Conservation (phyloP, 1,284 basidiomycete genomes). For the Ganoderma multipileum region DNA sequence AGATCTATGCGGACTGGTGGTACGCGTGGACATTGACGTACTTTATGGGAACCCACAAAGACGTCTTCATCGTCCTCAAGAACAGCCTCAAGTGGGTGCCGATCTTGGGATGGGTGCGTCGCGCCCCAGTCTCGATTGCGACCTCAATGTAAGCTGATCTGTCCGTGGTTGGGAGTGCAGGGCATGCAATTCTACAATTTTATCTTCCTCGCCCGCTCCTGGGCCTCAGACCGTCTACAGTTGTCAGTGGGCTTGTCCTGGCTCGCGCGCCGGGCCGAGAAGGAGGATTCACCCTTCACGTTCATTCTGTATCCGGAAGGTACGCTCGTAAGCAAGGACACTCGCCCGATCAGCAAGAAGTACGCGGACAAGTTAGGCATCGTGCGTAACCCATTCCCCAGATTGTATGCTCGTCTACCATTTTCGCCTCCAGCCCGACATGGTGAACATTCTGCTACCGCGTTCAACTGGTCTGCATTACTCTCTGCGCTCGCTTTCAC, state of each 20-base stretch:
- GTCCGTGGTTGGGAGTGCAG: conserved; percentile 44
- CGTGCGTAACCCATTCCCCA: conserved; percentile 47
- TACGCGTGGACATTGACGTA: conserved; percentile 90
- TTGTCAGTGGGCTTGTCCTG: conserved; percentile 65
- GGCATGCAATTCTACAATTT: conserved; percentile 94
- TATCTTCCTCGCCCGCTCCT: conserved; percentile 87
- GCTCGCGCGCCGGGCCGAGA: conserved; percentile 65
- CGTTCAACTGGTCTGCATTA: conserved; percentile 91
- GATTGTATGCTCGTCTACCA: neutral
- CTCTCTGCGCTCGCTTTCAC: conserved; percentile 81
- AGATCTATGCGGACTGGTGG: conserved; percentile 94
- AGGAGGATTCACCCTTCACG: conserved; percentile 74
- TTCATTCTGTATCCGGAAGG: conserved; percentile 94
- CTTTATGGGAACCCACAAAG: conserved; percentile 73
- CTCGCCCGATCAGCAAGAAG: conserved; percentile 82
- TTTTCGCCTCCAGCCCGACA: conserved; percentile 66
- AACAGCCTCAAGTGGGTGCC: conserved; percentile 89
- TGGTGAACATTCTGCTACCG: conserved; percentile 83
- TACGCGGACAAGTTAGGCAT: conserved; percentile 86
- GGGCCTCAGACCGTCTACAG: conserved; percentile 80
- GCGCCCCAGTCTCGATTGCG: neutral
- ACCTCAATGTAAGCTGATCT: neutral
- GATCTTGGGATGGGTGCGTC: conserved; percentile 84
- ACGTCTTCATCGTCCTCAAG: conserved; percentile 91
- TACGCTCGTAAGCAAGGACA: conserved; percentile 86